Percentiles rank a stretch among this genome's conserved stretches.
These are phyloP conservation scores for Cardamine resedifolia DNA, from an alignment of 345 rosid species.

Conservation along the genomic window DNA sequence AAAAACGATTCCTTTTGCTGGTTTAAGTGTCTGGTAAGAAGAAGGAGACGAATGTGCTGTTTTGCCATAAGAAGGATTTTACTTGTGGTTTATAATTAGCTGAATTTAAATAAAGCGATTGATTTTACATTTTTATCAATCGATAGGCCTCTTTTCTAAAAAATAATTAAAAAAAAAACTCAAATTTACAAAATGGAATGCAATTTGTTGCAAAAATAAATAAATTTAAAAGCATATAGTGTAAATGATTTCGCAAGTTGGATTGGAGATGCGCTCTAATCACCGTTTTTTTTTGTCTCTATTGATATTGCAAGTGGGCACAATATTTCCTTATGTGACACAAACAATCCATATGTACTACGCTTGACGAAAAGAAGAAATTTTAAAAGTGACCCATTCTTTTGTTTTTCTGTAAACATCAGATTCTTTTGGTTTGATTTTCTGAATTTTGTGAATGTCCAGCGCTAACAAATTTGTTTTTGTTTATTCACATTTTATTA, in stretches of 20 bases:
- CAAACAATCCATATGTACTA: conserved; percentile 23
- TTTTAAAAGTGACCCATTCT: conserved; percentile 29
- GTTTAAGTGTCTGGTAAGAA: conserved; percentile 31
- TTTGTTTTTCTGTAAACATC: conserved; percentile 26
- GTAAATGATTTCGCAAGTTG: conserved; percentile 11
- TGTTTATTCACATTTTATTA: background rate
- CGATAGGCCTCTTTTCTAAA: background rate
- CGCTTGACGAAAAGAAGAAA: conserved; percentile 28
- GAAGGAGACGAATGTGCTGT: conserved; percentile 29
- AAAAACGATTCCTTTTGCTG: conserved; percentile 34
- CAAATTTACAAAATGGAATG: background rate
- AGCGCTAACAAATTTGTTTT: background rate
- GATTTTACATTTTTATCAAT: background rate
- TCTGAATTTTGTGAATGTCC: conserved; percentile 6
- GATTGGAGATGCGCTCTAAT: conserved; percentile 19
- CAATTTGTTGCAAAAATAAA: background rate
- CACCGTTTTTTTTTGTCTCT: conserved; percentile 21
- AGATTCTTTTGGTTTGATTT: conserved; percentile 32
- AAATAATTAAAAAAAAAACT: background rate
- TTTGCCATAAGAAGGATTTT: conserved; percentile 23
- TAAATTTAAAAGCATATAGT: background rate
- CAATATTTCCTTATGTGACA: conserved; percentile 19
- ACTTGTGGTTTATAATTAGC: conserved; percentile 22
- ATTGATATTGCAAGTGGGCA: conserved; percentile 29
- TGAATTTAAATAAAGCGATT: background rate